A percentile compares a stretch with the other conserved stretches of the same genome.
These are phyloP conservation scores for Coemansia biformis DNA, from an alignment of 192 early-diverging fungal genomes.

Conservation along the genomic window DNA sequence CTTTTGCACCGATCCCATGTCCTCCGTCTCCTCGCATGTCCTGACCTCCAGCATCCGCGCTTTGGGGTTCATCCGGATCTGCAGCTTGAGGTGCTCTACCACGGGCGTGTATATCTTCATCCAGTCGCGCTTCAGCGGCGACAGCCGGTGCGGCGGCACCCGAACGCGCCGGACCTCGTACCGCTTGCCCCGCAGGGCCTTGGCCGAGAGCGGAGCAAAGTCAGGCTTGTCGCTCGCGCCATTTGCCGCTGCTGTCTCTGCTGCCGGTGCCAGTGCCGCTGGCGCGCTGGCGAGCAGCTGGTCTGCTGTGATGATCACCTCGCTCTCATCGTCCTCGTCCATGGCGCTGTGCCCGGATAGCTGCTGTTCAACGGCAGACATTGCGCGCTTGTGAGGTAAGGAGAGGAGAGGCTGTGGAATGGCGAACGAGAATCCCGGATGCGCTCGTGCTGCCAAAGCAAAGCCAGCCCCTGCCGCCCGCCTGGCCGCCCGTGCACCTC, in stretches of 20 bases:
- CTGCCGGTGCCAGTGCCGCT: not conserved
- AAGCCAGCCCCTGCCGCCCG: too few species aligned
- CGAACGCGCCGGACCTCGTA: constrained; percentile 72
- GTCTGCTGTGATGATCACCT: constrained; percentile 61
- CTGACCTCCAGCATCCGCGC: constrained; percentile 83
- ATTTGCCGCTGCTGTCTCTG: constrained; percentile 25
- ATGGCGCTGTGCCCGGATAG: constrained; percentile 9
- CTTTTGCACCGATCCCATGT: constrained; percentile 89
- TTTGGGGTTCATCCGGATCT: constrained; percentile 93
- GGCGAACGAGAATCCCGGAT: too few species aligned
- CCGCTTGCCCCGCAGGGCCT: constrained; percentile 40
- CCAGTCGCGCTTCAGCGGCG: constrained; percentile 91
- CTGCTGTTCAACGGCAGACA: constrained; percentile 19
- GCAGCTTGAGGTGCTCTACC: constrained; percentile 91
- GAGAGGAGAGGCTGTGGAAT: too few species aligned
- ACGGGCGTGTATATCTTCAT: constrained; percentile 94
- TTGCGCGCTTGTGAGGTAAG: too few species aligned
- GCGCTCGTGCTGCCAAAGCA: too few species aligned
- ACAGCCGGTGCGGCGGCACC: constrained; percentile 90
- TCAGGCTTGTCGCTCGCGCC: constrained; percentile 55
- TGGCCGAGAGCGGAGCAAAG: constrained; percentile 58
- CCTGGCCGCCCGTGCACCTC: too few species aligned
- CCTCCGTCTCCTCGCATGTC: constrained; percentile 78
- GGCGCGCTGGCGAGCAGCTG: constrained; percentile 48
- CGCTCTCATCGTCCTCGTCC: constrained; percentile 53